A percentile compares a stretch with the other conserved stretches of the same genome.
Evolutionary conservation across 805 yeast genomes (phyloP).

Genomic region (Pichia insulana): DNA sequence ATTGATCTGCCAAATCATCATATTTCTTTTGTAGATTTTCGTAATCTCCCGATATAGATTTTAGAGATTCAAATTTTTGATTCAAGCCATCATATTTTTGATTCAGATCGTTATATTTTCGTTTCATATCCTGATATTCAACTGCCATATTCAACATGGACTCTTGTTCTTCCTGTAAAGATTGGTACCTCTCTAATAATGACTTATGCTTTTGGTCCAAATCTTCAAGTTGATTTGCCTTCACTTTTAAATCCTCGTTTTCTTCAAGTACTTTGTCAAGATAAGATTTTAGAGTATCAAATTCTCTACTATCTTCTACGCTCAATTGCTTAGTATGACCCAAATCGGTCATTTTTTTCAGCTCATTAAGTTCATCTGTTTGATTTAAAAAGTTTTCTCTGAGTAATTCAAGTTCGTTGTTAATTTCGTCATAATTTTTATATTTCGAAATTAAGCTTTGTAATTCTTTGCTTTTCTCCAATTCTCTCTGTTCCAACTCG

Average conservation of each 20-base stretch:
- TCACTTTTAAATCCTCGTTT: slow-evolving; percentile 8
- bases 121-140: slow-evolving; percentile 9
- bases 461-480: background rate
- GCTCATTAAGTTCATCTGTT: slow-evolving; percentile 6
- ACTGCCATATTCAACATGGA: slow-evolving; percentile 5
- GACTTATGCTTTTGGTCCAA: slow-evolving; percentile 8
- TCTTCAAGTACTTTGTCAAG: slow-evolving; percentile 13
- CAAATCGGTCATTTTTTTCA: slow-evolving; percentile 7
- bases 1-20: background rate
- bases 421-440: slow-evolving; percentile 6
- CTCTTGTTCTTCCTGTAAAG: slow-evolving; percentile 3
- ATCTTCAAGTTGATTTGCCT: slow-evolving; percentile 3
- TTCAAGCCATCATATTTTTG: background rate
- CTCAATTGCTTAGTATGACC: slow-evolving; percentile 10
- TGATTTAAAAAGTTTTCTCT: slow-evolving; percentile 3
- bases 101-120: slow-evolving; percentile 3
- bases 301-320: slow-evolving; percentile 10
- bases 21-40: slow-evolving; percentile 1
- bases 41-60: background rate
- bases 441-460: slow-evolving; percentile 1
- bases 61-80: background rate
- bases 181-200: slow-evolving; percentile 11
- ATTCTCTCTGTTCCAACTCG: slow-evolving; percentile 1
- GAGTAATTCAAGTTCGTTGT: slow-evolving; percentile 2
- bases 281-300: slow-evolving; percentile 11